phyloP scores from a whole-genome alignment of 768 basidiomycete species.

The Naganishia vaughanmartiniae region DNA sequence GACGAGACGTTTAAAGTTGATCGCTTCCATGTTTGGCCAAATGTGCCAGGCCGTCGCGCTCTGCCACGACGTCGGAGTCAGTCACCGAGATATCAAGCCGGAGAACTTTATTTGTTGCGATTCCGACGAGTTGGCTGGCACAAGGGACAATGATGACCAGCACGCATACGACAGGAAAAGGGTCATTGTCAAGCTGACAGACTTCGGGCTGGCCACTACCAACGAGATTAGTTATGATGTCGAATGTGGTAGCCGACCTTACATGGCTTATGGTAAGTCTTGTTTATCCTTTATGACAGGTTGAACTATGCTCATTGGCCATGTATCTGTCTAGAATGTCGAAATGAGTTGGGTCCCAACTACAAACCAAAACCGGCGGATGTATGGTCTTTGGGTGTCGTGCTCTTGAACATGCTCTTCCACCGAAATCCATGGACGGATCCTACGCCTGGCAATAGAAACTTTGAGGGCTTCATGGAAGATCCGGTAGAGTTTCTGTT shows the following conservation, averaged over 20 bases:
- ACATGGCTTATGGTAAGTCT: conserved; percentile 89
- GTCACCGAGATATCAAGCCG: conserved; percentile 97
- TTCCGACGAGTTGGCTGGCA: conserved; percentile 44
- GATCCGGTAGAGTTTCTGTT: conserved; percentile 83
- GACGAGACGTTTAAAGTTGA: conserved; percentile 80
- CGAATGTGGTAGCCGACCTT: conserved; percentile 97
- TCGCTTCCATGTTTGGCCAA: conserved; percentile 95
- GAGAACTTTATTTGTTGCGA: conserved; percentile 66
- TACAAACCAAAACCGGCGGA: conserved; percentile 94
- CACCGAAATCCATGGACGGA: conserved; percentile 99
- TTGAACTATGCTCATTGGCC: neutral
- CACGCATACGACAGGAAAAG: conserved; percentile 63
- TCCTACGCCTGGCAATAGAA: conserved; percentile 73
- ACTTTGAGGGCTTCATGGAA: conserved; percentile 72
- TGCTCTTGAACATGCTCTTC: conserved; percentile 98
- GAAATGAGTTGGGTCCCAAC: conserved; percentile 92
- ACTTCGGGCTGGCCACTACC: conserved; percentile 91
- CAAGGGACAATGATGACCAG: conserved; percentile 39
- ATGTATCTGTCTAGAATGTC: conserved; percentile 67
- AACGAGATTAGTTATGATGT: conserved; percentile 88
- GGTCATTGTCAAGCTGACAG: conserved; percentile 92
- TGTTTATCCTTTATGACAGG: neutral
- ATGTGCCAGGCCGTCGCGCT: conserved; percentile 98
- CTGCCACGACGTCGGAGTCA: conserved; percentile 85
- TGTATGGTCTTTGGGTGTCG: conserved; percentile 98